Base-by-base conservation (phyloP, 768 basidiomycete species). In the Hypholoma fasciculare region DNA sequence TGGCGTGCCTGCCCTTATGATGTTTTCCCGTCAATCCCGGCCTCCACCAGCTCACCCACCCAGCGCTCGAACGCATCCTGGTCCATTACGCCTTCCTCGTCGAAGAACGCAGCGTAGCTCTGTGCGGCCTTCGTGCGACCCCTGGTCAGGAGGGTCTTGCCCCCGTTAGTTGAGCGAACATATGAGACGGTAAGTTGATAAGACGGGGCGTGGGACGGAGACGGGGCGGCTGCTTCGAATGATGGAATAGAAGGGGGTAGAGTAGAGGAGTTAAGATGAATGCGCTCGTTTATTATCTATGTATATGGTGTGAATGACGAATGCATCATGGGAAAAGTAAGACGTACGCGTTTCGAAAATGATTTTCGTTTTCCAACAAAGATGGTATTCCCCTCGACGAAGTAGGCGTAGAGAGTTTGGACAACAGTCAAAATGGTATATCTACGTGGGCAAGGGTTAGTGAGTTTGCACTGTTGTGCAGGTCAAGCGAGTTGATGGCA, bases 321-420 rank as follows among this genome's bases (percentile, higher is more conserved):
- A 36, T 23, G 30, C 17, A 46, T 20, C 38, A 14, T n/a, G 27
- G 26, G 44, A 54, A 47, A 34, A 14, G 77, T 66, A 76, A 80
- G 64, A 50, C 19, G 76, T 87, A 93, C 92, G 58, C 92, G 82
- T 71, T 92, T 94, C 14, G 91, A 90, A 61, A 96, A 86, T 14
- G 91, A 89, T 74, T 96, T 94, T 61, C 95, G 86, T 69, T 89
- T 92, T 37, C 95, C 95, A 23, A 90, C 85, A 69, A 94, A 98
- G 59, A 96, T 85, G 52, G 85, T 88, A 58, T 90, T 81, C 36
- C 89, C 87, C 70, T 96, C 94, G 56, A 96, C 72, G 62, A 92
- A 91, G 69, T 90, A 92, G n/a, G 89, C 82, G 67, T 96, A 96
- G 34, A 92, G 74, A 12, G 89, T 83, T 71, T 94, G 89, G 11